phyloP scores from a whole-genome alignment of 163 green algal species.

The Chlorella variabilis region DNA sequence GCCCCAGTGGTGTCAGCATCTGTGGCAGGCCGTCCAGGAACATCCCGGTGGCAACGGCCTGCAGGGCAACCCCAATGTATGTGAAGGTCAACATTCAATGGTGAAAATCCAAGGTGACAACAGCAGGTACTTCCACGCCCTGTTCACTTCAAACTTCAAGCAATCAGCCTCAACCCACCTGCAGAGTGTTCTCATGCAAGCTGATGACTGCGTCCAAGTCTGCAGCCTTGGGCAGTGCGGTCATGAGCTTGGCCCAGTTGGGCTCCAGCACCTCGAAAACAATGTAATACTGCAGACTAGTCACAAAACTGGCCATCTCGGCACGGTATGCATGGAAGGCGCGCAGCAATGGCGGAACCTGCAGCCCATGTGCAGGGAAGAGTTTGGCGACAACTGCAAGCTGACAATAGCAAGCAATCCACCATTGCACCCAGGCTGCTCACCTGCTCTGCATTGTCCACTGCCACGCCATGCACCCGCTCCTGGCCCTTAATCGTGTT shows the following conservation, averaged over 20 bases:
- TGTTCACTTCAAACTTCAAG: background rate
- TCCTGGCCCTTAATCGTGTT: background rate
- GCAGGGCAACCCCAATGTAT: background rate
- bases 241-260: constrained; percentile 58
- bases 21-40: constrained; percentile 38
- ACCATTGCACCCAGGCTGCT: too few relatives aligned
- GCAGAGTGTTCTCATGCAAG: constrained; percentile 61
- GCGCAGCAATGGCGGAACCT: constrained; percentile 42
- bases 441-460: constrained; percentile 32
- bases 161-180: background rate
- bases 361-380: background rate
- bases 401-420: too few relatives aligned
- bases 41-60: constrained; percentile 32
- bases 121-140: too few relatives aligned
- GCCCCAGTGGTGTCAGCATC: background rate
- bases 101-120: background rate
- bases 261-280: constrained; percentile 76
- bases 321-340: constrained; percentile 51
- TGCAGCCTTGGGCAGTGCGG: background rate
- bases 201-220: constrained; percentile 66
- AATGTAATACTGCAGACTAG: constrained; percentile 73
- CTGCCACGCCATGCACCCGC: constrained; percentile 24
- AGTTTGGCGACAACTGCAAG: too few relatives aligned
- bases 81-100: too few relatives aligned
- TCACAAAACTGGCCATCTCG: constrained; percentile 71